phyloP scores from a whole-genome alignment of 2,329 filamentous ascomycete genomes.

The Venturia oleaginea region DNA sequence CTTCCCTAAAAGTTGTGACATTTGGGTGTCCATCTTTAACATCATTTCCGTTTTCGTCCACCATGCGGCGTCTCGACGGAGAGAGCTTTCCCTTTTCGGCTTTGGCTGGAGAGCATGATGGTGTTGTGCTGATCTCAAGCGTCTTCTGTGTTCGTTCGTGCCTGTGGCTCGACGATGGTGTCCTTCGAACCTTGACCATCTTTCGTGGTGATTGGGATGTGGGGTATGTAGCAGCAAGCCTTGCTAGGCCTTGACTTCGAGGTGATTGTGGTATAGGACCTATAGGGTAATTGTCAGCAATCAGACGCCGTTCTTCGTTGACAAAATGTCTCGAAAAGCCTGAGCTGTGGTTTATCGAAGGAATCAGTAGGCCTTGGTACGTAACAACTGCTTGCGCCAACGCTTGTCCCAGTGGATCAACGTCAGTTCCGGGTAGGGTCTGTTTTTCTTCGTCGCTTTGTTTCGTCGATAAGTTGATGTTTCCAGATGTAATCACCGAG shows the following conservation, averaged over 20 bases:
- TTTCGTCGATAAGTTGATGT: not conserved
- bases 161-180: not conserved
- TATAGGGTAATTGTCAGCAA: not conserved
- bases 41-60: not conserved
- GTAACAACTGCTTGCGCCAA: not conserved
- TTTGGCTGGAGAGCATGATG: not conserved
- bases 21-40: not conserved
- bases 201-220: not conserved
- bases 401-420: not conserved
- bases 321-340: not conserved
- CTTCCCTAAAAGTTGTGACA: not conserved
- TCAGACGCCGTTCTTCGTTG: not conserved
- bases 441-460: not conserved
- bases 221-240: not conserved
- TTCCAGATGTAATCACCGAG: not conserved
- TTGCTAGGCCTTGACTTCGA: not conserved
- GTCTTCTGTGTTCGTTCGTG: not conserved
- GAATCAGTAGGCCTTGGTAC: not conserved
- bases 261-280: not conserved
- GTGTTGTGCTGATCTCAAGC: not conserved
- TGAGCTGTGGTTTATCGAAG: not conserved
- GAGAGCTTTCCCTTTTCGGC: not conserved
- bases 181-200: not conserved
- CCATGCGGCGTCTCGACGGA: not conserved
- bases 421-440: not conserved